Evolutionary conservation across 2,329 filamentous ascomycete species (phyloP).

Genomic region (Phialemonium atrogriseum): DNA sequence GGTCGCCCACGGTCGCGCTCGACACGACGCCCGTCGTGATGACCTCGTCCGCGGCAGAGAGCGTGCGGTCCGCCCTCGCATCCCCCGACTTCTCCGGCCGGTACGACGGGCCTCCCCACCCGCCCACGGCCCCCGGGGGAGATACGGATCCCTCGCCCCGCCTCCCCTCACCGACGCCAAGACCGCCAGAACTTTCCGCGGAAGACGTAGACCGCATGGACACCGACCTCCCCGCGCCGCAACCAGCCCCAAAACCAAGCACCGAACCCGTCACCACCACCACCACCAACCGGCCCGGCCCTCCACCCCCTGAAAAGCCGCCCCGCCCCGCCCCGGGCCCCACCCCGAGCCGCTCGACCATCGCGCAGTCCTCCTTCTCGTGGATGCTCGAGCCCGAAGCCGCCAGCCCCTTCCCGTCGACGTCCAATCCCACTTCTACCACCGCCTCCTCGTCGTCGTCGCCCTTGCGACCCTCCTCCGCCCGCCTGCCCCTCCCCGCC

Average conservation of each 20-base stretch:
- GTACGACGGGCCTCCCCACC: too few species aligned
- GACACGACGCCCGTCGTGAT: slow-evolving; percentile 17
- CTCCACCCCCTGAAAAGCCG: too few species aligned
- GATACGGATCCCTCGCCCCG: slow-evolving; percentile 4
- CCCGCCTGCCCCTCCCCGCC: too few species aligned
- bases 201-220: slow-evolving; percentile 17
- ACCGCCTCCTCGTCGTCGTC: slow-evolving; percentile 13
- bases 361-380: slow-evolving; percentile 68
- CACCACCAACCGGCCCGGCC: slow-evolving; percentile 9
- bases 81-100: slow-evolving; percentile 7
- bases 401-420: slow-evolving; percentile 20
- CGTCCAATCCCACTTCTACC: slow-evolving; percentile 16
- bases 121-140: too few species aligned
- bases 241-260: slow-evolving; percentile 1
- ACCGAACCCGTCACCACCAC: slow-evolving; percentile 1
- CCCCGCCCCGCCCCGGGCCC: slow-evolving; percentile 36
- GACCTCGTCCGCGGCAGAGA: slow-evolving; percentile 16
- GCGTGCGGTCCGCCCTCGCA: slow-evolving; percentile 12
- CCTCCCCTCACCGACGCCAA: slow-evolving; percentile 10
- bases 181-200: slow-evolving; percentile 5
- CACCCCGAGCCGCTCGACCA: slow-evolving; percentile 54
- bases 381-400: slow-evolving; percentile 64
- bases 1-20: slow-evolving; percentile 18
- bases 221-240: slow-evolving; percentile 10
- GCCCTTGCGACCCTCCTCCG: neutral